Evolutionary conservation across 202 grass and related monocot species (phyloP), one percentile per base, ranked within the genome.

Genomic region (Alloteropsis angusta): DNA sequence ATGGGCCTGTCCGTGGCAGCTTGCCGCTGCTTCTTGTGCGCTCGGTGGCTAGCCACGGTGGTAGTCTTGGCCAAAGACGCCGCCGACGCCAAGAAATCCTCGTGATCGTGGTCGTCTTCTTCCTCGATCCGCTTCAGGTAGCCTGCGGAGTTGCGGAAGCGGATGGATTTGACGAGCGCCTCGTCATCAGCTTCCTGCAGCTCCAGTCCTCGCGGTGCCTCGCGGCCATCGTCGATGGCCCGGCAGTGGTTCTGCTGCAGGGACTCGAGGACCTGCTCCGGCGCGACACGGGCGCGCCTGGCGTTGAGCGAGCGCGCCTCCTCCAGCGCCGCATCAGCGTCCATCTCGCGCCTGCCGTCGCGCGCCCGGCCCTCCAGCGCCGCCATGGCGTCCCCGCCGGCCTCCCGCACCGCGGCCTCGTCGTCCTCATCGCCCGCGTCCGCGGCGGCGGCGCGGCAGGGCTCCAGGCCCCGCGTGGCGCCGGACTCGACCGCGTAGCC

Each of bases 401-500:
- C 28, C 28, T 30, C 5, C 4, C 17, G 30, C 46, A 7, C 21
- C 11, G n/a, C 49, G 2, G 13, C 49, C 5, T 0, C 43, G 12
- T 1, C 66, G 12, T 18, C n/a, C n/a, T n/a, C n/a, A n/a, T n/a
- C 23, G 13, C 15, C 42, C 1, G 2, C 26, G 28, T n/a, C 28
- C 28, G 28, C 28, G 28, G 1, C 23, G 6, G 9, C 42, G 28
- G 1, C 32, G 17, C 16, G 7, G 7, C 28, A 37, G 50, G 50
- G 50, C 11, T n/a, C 38, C 10, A 19, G 17, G 47, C 9, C 2
- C 10, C 32, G 6, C 6, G 50, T 9, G 50, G 91, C 91, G 19
- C 91, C 82, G 10, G 90, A 93, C 72, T 93, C 90, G 25, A 89
- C 86, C 7, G 77, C 80, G 55, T 88, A 89, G 15, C 84, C 86